These are phyloP conservation scores for Gracilaria domingensis DNA, from an alignment of 23 red algal species.

Conservation along the genomic window DNA sequence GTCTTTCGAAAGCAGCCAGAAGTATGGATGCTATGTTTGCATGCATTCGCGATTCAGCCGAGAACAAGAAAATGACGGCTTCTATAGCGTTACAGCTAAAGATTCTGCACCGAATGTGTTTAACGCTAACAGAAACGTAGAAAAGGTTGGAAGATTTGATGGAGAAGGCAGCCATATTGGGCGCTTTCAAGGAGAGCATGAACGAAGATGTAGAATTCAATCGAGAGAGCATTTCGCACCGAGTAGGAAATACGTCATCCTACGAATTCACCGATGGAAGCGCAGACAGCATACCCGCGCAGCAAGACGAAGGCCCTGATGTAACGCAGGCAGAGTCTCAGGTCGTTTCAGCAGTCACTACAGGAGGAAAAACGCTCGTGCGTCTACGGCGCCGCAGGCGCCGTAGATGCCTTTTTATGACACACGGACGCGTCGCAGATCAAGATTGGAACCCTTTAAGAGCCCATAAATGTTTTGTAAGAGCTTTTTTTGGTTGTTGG, in stretches of 20 bases:
- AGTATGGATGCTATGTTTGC: too few relatives aligned
- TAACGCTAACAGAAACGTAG: not conserved
- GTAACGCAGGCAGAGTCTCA: not conserved
- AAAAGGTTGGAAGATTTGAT: conserved; percentile 8
- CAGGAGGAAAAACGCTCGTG: not conserved
- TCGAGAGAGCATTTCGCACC: not conserved
- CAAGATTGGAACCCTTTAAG: not conserved
- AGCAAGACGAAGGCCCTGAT: not conserved
- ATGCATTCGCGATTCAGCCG: not conserved
- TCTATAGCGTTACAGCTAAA: conserved; percentile 22
- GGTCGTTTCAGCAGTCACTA: not conserved
- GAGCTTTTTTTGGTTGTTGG: not conserved
- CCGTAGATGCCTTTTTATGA: not conserved
- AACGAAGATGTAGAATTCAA: not conserved
- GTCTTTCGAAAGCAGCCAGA: not conserved
- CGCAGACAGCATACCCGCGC: too few relatives aligned
- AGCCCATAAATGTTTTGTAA: not conserved
- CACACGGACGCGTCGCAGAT: not conserved
- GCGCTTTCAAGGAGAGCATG: not conserved
- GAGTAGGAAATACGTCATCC: not conserved
- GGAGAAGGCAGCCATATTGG: not conserved
- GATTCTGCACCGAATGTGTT: conserved; percentile 17
- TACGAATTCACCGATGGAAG: too few relatives aligned
- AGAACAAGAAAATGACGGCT: conserved; percentile 20
- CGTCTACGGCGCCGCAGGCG: conserved; percentile 19